A percentile compares a stretch with the other conserved stretches of the same genome.
Conservation (phyloP, 2,329 filamentous ascomycete species). For the Acrocalymma vagum region DNA sequence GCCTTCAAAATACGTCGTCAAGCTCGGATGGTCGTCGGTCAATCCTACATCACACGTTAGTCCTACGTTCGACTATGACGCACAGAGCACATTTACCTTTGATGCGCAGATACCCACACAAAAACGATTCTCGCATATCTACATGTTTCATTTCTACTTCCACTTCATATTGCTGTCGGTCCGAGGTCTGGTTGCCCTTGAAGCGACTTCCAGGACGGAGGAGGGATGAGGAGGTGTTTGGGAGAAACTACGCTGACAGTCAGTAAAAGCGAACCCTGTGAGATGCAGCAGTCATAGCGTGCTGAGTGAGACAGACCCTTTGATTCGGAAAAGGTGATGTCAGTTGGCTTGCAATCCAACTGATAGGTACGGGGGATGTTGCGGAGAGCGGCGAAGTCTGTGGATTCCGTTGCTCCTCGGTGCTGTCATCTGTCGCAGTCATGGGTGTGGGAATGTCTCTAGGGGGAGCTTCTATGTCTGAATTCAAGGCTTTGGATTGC, state of each 20-base stretch:
- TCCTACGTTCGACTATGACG: neutral
- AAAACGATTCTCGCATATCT: conserved; percentile 90
- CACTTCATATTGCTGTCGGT: conserved; percentile 91
- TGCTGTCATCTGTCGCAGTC: conserved; percentile 44
- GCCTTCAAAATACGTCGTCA: conserved; percentile 97
- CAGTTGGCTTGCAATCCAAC: conserved; percentile 34
- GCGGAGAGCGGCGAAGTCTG: conserved; percentile 44
- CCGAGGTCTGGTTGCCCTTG: conserved; percentile 89
- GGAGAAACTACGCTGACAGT: conserved; percentile 66
- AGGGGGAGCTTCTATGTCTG: conserved; percentile 41
- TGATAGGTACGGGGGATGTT: conserved; percentile 26
- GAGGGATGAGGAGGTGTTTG: conserved; percentile 84
- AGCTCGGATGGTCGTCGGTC: conserved; percentile 94
- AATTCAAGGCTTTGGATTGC: conserved; percentile 38
- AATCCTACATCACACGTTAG: conserved; percentile 68
- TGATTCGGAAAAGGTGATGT: conserved; percentile 43
- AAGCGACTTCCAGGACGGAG: conserved; percentile 89
- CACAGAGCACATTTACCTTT: conserved; percentile 70
- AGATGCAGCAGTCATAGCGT: conserved; percentile 2
- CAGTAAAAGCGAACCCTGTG: conserved; percentile 25
- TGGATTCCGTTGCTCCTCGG: conserved; percentile 42
- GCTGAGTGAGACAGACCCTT: conserved; percentile 35
- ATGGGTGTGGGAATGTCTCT: conserved; percentile 49
- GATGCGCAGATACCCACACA: conserved; percentile 94
- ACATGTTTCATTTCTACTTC: conserved; percentile 98